Conservation (phyloP, 495 filamentous ascomycete species). For the Talaromyces adpressus region DNA sequence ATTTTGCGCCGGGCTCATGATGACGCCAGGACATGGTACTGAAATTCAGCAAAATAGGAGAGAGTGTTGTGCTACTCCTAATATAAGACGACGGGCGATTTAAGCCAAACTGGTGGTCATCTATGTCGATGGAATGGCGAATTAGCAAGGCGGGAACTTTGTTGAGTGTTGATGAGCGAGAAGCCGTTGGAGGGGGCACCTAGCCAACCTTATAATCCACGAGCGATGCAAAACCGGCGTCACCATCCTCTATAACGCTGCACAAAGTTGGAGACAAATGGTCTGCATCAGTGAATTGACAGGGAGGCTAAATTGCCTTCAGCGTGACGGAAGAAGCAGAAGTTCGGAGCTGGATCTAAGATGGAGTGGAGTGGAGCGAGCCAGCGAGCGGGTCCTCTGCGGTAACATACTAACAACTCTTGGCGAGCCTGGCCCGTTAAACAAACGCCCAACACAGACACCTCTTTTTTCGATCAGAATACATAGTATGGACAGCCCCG, state of each 20-base stretch:
- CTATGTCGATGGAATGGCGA: background rate
- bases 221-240: background rate
- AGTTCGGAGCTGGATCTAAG: background rate
- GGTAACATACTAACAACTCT: background rate
- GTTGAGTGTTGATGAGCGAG: background rate
- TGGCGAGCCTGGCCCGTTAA: background rate
- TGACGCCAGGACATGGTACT: conserved; percentile 8
- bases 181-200: background rate
- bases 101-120: background rate
- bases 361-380: background rate
- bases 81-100: background rate
- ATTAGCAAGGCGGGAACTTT: background rate
- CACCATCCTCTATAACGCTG: background rate
- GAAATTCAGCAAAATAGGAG: background rate
- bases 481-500: too few species aligned
- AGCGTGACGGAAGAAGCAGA: background rate
- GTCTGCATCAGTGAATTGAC: background rate
- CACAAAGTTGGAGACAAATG: background rate
- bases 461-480: background rate
- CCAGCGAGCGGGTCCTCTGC: background rate
- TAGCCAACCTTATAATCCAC: background rate
- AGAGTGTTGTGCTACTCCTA: background rate
- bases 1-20: conserved; percentile 11
- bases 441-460: background rate
- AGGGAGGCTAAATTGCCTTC: background rate